These are phyloP conservation scores for Theobroma grandiflorum DNA, from an alignment of 441 rosid genomes.

Conservation along the genomic window DNA sequence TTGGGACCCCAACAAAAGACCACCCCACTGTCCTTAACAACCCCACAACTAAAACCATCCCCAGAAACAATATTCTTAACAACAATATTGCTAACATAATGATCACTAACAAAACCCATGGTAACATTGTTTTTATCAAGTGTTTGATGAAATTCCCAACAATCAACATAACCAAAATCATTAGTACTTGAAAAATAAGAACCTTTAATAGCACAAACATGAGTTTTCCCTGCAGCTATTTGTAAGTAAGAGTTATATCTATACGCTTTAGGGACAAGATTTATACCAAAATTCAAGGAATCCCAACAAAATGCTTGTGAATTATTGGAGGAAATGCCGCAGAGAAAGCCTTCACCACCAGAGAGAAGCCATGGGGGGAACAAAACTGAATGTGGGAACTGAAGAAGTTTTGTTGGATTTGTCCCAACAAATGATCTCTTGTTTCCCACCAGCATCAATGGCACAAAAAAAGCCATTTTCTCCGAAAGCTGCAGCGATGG, in stretches of 20 bases:
- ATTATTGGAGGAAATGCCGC: constrained; percentile 56
- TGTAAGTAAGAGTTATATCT: constrained; percentile 45
- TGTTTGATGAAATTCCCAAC: constrained; percentile 38
- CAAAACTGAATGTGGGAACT: constrained; percentile 28
- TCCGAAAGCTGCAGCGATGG: constrained; percentile 47
- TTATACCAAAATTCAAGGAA: constrained; percentile 44
- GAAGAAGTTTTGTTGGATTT: constrained; percentile 41
- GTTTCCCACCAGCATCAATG: constrained; percentile 58
- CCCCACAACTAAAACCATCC: constrained; percentile 82
- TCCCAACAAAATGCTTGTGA: constrained; percentile 58
- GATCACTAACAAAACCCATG: constrained; percentile 43
- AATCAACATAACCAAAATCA: constrained; percentile 34
- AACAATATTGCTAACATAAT: constrained; percentile 52
- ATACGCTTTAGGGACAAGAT: constrained; percentile 54
- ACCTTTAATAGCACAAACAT: constrained; percentile 38
- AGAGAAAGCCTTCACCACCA: constrained; percentile 61
- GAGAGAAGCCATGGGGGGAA: constrained; percentile 53
- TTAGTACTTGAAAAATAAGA: constrained; percentile 27
- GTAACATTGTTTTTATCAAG: constrained; percentile 32
- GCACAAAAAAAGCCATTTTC: constrained; percentile 62
- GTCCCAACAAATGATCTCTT: constrained; percentile 61
- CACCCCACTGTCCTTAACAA: constrained; percentile 55
- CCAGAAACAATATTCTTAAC: constrained; percentile 73
- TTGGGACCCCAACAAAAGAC: constrained; percentile 88
- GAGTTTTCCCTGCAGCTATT: constrained; percentile 36